Base-by-base conservation (phyloP, 192 early-diverging fungal genomes). In the Funneliformis geosporum region DNA sequence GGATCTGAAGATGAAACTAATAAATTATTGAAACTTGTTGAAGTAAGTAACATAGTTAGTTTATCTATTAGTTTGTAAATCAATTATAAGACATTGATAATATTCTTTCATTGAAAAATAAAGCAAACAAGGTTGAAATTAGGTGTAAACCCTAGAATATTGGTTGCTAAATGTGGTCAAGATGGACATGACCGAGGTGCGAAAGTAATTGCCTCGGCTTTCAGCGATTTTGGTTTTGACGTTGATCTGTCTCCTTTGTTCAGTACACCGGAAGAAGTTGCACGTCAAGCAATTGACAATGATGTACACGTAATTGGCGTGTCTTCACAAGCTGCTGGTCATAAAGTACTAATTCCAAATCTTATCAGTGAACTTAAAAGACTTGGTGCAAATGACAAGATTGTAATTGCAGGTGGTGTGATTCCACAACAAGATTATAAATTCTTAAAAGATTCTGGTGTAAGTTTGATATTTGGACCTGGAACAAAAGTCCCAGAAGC, bases 181-280 rank as follows among this genome's bases (percentile, higher is more conserved):
- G 95, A 96, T 82, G 95, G 95, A 33, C 95, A 96, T 76, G 95
- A 96, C 80, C 91, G 95, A 73, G 95, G 95, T n/a, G 95, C 95
- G 68, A 96, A 96, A 87, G 95, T 96, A 9, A 95, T 96, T 82
- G 95, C 95, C 18, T 91, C 92, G 14, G 95, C 94, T 5, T 96
- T 95, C 76, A 94, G 94, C 12, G 95, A 96, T 84, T 87, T 96
- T 43, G 95, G 95, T 43, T 96, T 95, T 79, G 95, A 96, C 86
- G 95, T 96, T 25, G 95, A 96, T 82, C 92, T 96, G 12, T 94
- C 94, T 18, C 94, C 95, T 28, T 81, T 96, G 55, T 96, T 96
- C 90, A 92, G 95, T 87, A 96, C 95, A 11, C 95, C 95, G 2
- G 92, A 90, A 25, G 95, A 96, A 82, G 94, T 95, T 10, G 95